Percentiles rank a stretch among this genome's conserved stretches.
Conservation (phyloP, 768 basidiomycete genomes). For the Pleurotus pulmonarius region DNA sequence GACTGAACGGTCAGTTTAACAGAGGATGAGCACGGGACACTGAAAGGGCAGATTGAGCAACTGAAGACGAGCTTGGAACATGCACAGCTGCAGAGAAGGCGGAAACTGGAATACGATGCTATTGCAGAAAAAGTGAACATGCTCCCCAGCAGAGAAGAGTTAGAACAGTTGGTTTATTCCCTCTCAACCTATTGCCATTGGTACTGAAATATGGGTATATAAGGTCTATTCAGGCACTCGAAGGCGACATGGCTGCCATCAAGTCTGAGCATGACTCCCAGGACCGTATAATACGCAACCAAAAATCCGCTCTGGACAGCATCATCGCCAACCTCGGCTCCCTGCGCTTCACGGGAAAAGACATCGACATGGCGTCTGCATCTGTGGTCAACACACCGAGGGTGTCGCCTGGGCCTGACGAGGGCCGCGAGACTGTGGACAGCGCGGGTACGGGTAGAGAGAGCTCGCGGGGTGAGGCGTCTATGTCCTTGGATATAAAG, state of each 20-base stretch:
- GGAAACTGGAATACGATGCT: slow-evolving; percentile 85
- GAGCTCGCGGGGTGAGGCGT: slow-evolving; percentile 10
- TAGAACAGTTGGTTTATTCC: slow-evolving; percentile 59
- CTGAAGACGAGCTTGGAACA: slow-evolving; percentile 75
- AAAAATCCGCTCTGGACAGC: slow-evolving; percentile 62
- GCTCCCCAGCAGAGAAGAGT: slow-evolving; percentile 70
- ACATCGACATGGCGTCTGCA: slow-evolving; percentile 40
- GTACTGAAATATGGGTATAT: neutral
- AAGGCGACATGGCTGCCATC: slow-evolving; percentile 78
- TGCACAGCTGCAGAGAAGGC: slow-evolving; percentile 68
- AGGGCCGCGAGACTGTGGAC: slow-evolving; percentile 13
- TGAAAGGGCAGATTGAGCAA: slow-evolving; percentile 71
- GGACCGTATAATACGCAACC: slow-evolving; percentile 58
- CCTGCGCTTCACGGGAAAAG: slow-evolving; percentile 68
- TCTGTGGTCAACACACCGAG: slow-evolving; percentile 41
- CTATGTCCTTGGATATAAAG: slow-evolving; percentile 29
- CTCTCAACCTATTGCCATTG: no score
- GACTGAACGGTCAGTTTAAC: neutral
- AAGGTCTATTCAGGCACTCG: slow-evolving; percentile 66
- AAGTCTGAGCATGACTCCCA: slow-evolving; percentile 73
- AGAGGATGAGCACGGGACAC: slow-evolving; percentile 71
- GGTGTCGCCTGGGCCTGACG: slow-evolving; percentile 49
- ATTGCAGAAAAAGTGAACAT: slow-evolving; percentile 82
- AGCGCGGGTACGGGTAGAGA: slow-evolving; percentile 16
- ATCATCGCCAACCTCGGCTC: slow-evolving; percentile 61